Percentiles rank a stretch among this genome's conserved stretches.
These are phyloP conservation scores for Phoma sp. DNA, from an alignment of 2,329 filamentous ascomycete genomes.

Conservation along the genomic window DNA sequence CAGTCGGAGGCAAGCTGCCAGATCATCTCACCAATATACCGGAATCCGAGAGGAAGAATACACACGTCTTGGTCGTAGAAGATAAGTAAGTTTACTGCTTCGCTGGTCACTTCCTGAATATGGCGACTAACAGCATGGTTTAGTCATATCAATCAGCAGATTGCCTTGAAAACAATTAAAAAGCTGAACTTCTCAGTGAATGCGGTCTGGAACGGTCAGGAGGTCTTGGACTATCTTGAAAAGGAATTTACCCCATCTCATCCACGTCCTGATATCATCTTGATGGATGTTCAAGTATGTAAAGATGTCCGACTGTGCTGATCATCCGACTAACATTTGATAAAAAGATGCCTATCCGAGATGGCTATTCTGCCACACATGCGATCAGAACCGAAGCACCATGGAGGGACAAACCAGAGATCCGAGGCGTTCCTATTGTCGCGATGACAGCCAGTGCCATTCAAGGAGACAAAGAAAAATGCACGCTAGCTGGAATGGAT, in stretches of 20 bases:
- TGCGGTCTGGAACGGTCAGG: slow-evolving; percentile 79
- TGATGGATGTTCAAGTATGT: slow-evolving; percentile 81
- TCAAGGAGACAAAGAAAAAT: slow-evolving; percentile 78
- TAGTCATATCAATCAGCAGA: slow-evolving; percentile 72
- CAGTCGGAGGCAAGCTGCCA: slow-evolving; percentile 36
- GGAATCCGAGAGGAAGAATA: slow-evolving; percentile 65
- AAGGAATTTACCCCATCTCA: slow-evolving; percentile 60
- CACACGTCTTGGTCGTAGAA: slow-evolving; percentile 79
- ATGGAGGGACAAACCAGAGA: slow-evolving; percentile 64
- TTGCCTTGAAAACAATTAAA: slow-evolving; percentile 76
- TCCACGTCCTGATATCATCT: slow-evolving; percentile 73
- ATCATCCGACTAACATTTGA: slow-evolving; percentile 31
- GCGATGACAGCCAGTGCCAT: slow-evolving; percentile 85
- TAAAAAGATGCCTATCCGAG: slow-evolving; percentile 65
- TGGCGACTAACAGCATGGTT: slow-evolving; percentile 7
- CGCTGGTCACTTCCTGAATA: too few species aligned
- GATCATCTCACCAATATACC: slow-evolving; percentile 57
- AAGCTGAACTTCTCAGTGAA: slow-evolving; percentile 76
- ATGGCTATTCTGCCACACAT: slow-evolving; percentile 80
- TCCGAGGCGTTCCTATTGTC: slow-evolving; percentile 73
- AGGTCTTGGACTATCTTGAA: slow-evolving; percentile 75
- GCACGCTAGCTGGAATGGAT: slow-evolving; percentile 76
- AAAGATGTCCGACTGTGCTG: neutral
- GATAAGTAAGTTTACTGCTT: slow-evolving; percentile 68
- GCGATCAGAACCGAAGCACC: slow-evolving; percentile 72